Evolutionary conservation across 257 asterid genomes (phyloP).

Genomic region (Solanum megistacrolobum): DNA sequence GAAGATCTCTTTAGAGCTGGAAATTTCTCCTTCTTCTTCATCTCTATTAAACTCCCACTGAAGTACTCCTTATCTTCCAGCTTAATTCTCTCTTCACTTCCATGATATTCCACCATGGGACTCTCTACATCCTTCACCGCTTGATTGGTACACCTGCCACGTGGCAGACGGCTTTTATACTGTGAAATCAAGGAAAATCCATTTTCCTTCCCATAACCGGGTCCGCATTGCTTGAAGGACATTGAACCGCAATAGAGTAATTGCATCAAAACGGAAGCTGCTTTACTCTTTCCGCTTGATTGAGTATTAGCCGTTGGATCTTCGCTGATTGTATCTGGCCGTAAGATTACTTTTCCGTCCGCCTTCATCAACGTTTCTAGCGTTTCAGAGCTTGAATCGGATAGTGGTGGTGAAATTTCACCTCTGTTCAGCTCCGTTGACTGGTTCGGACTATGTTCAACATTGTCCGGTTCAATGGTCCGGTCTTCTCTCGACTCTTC

Average conservation of each 20-base stretch:
- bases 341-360: slow-evolving; percentile 23
- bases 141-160: slow-evolving; percentile 27
- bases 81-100: slow-evolving; percentile 13
- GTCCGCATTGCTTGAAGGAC: slow-evolving; percentile 67
- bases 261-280: slow-evolving; percentile 68
- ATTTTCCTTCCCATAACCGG: slow-evolving; percentile 32
- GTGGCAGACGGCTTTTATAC: slow-evolving; percentile 50
- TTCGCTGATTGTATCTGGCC: slow-evolving; percentile 10
- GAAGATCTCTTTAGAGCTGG: slow-evolving; percentile 55
- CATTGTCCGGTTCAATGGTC: slow-evolving; percentile 1
- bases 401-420: slow-evolving; percentile 66
- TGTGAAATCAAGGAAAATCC: slow-evolving; percentile 40
- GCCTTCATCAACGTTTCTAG: slow-evolving; percentile 49
- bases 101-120: slow-evolving; percentile 11
- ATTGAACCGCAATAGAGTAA: slow-evolving; percentile 64
- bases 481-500: slow-evolving; percentile 10
- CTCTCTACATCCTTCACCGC: slow-evolving; percentile 22
- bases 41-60: slow-evolving; percentile 60
- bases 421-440: slow-evolving; percentile 22
- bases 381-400: slow-evolving; percentile 65
- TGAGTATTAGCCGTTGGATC: slow-evolving; percentile 5
- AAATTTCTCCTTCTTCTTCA: slow-evolving; percentile 41
- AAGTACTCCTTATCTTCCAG: slow-evolving; percentile 65
- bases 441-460: slow-evolving; percentile 6
- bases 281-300: slow-evolving; percentile 18